Evolutionary conservation across 208 protist species (phyloP).

Genomic region (Crithidia acanthocephali): DNA sequence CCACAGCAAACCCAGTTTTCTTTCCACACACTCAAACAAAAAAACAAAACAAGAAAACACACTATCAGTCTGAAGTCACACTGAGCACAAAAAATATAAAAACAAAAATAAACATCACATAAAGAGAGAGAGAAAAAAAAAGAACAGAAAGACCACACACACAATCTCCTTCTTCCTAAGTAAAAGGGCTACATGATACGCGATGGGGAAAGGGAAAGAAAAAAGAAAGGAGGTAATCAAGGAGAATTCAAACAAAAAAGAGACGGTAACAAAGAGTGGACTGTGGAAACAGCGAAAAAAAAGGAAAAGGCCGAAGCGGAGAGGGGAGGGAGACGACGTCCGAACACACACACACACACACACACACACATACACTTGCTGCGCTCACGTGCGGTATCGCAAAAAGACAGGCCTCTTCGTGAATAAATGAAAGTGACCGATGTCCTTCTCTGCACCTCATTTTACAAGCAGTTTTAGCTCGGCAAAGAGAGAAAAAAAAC

Average conservation of each 20-base stretch:
- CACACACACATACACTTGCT: too few species aligned
- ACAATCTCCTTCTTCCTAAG: constrained; percentile 30
- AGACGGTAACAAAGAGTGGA: constrained; percentile 1
- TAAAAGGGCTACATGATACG: constrained; percentile 16
- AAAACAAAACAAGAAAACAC: constrained; percentile 19
- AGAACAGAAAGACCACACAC: constrained; percentile 7
- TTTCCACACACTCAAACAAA: constrained; percentile 1
- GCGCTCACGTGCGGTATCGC: too few species aligned
- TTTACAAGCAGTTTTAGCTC: too few species aligned
- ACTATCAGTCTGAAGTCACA: not conserved
- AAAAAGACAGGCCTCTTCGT: not conserved
- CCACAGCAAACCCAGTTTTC: too few species aligned
- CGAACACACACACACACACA: not conserved
- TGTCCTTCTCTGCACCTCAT: too few species aligned
- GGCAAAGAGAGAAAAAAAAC: too few species aligned
- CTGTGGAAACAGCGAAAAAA: not conserved
- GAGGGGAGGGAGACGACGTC: constrained; percentile 1
- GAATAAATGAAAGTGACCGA: too few species aligned
- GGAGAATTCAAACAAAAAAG: constrained; percentile 7
- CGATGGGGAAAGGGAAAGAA: not conserved
- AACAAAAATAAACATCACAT: constrained; percentile 7
- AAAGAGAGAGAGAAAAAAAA: not conserved
- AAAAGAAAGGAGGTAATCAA: not conserved
- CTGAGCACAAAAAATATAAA: constrained; percentile 7
- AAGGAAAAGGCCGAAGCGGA: not conserved